Conservation (phyloP, 208 protist species). For the Crithidia sp. region DNA sequence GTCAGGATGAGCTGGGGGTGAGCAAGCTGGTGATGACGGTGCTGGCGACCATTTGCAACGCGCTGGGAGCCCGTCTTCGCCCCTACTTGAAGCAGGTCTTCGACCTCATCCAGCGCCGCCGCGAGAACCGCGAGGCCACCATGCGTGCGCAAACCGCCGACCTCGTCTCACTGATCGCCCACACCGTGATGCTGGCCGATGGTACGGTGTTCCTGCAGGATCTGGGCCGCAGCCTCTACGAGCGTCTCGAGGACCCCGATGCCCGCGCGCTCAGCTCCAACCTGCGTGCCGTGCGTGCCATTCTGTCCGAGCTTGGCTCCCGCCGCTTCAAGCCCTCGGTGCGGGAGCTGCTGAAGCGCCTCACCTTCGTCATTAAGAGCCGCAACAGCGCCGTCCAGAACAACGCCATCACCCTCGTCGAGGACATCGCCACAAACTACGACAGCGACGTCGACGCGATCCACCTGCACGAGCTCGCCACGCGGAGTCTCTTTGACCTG, state of each 20-base stretch:
- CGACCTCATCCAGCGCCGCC: constrained; percentile 96
- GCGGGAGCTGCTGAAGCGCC: constrained; percentile 96
- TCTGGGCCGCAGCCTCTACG: constrained; percentile 97
- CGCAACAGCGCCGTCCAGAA: constrained; percentile 98
- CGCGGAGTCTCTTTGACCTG: constrained; percentile 99
- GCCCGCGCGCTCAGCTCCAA: constrained; percentile 97
- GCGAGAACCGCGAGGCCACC: constrained; percentile 94
- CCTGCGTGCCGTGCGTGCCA: constrained; percentile 95
- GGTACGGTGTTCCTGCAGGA: constrained; percentile 95
- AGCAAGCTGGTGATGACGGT: constrained; percentile 89
- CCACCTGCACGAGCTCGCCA: constrained; percentile 97
- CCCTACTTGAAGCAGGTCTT: constrained; percentile 96
- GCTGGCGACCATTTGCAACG: constrained; percentile 95
- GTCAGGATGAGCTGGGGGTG: constrained; percentile 95
- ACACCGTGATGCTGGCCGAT: constrained; percentile 95
- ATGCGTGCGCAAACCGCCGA: constrained; percentile 97
- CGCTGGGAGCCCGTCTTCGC: constrained; percentile 92
- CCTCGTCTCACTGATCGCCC: constrained; percentile 95
- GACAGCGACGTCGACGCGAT: constrained; percentile 83
- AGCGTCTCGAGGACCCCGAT: constrained; percentile 98
- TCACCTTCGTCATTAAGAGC: constrained; percentile 99
- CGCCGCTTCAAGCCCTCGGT: constrained; percentile 96
- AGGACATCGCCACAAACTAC: constrained; percentile 94
- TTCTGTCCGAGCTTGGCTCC: constrained; percentile 97
- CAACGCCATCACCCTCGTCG: constrained; percentile 98